Conservation (phyloP, 192 early-diverging fungal genomes). For the Gonapodya sp. region DNA sequence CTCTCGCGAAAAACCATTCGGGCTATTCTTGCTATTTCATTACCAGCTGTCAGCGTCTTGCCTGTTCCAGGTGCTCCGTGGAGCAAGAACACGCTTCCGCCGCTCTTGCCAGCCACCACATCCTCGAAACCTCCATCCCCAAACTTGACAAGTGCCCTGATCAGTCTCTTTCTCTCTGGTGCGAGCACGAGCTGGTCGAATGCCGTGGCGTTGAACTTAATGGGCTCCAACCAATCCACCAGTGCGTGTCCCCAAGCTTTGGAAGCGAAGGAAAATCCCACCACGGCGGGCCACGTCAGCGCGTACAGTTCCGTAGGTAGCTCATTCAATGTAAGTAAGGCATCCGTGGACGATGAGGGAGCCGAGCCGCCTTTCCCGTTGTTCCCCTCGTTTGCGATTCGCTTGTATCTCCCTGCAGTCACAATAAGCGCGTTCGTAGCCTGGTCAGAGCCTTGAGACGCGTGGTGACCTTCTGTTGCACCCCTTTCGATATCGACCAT, state of each 20-base stretch:
- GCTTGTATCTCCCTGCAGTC: constrained; percentile 26
- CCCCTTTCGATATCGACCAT: constrained; percentile 31
- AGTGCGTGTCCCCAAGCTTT: constrained; percentile 47
- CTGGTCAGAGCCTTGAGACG: constrained; percentile 34
- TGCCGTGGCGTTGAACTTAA: constrained; percentile 37
- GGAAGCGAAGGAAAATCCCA: constrained; percentile 42
- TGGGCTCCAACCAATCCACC: constrained; percentile 24
- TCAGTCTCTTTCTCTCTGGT: constrained; percentile 32
- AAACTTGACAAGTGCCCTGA: constrained; percentile 38
- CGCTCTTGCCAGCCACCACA: constrained; percentile 41
- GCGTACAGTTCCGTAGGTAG: constrained; percentile 21
- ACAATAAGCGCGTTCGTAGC: constrained; percentile 28
- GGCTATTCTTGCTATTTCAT: too few relatives aligned
- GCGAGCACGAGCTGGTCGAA: constrained; percentile 43
- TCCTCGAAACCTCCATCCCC: constrained; percentile 32
- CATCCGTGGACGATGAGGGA: constrained; percentile 11
- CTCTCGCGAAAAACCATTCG: too few relatives aligned
- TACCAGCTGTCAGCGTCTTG: constrained; percentile 40
- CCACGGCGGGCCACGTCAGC: constrained; percentile 37
- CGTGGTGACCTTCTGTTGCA: constrained; percentile 27
- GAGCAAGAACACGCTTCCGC: constrained; percentile 41
- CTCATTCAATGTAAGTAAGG: constrained; percentile 16
- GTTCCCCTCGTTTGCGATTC: constrained; percentile 18
- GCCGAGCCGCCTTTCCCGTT: not conserved
- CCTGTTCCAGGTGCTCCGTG: constrained; percentile 47